A percentile compares a stretch with the other conserved stretches of the same genome.
These are phyloP conservation scores for Aphanomyces stellatus DNA, from an alignment of 352 stramenopile genomes.

Conservation along the genomic window DNA sequence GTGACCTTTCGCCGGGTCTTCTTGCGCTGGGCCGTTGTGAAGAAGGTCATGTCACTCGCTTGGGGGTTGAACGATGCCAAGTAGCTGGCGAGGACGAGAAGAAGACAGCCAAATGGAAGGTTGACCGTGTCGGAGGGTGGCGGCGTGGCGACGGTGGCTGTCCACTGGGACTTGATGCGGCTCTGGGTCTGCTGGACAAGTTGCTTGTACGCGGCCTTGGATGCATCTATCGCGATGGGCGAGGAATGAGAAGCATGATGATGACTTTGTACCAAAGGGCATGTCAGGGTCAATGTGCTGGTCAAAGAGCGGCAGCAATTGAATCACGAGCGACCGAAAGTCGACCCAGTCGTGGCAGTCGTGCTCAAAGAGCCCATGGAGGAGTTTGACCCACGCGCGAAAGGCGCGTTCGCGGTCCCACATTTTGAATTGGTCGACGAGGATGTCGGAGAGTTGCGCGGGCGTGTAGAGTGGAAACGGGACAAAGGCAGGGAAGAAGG, in stretches of 20 bases:
- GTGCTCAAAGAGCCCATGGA: constrained; percentile 35
- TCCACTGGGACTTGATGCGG: not conserved
- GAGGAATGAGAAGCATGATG: no score
- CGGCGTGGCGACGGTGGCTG: not conserved
- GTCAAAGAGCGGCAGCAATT: constrained; percentile 45
- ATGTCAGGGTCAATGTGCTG: constrained; percentile 20
- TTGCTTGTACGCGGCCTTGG: constrained; percentile 13
- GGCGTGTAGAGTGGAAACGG: constrained; percentile 49
- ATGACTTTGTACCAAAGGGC: not conserved
- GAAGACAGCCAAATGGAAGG: constrained; percentile 32
- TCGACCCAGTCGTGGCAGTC: constrained; percentile 58
- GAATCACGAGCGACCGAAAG: constrained; percentile 41
- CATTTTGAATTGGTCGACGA: constrained; percentile 44
- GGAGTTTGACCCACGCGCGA: constrained; percentile 42
- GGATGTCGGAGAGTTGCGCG: constrained; percentile 53
- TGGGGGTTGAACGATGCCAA: constrained; percentile 76
- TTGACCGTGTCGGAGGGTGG: not conserved
- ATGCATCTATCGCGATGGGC: not conserved
- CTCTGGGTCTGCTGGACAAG: constrained; percentile 11
- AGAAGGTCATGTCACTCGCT: constrained; percentile 57
- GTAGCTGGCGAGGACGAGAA: constrained; percentile 64
- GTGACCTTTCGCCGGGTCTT: constrained; percentile 33
- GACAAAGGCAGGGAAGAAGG: constrained; percentile 45
- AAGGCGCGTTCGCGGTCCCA: constrained; percentile 33
- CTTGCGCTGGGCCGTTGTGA: constrained; percentile 46